Conservation (phyloP, 2,329 filamentous ascomycete species). For the Aureobasidium sp. region DNA sequence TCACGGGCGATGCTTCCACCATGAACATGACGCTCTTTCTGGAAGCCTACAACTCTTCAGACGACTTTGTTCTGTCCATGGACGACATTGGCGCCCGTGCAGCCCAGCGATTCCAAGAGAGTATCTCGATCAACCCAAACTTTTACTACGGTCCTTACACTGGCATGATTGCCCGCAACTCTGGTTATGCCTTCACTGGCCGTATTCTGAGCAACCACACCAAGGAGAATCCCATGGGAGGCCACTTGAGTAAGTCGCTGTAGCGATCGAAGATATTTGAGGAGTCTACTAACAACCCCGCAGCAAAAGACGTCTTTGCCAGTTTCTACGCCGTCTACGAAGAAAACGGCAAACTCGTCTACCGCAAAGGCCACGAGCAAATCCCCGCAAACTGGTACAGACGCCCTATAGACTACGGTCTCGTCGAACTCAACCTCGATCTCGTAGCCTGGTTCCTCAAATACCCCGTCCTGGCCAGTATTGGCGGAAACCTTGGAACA, state of each 20-base stretch:
- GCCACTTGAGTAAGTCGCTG: constrained; percentile 25
- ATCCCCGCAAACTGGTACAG: constrained; percentile 37
- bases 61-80: constrained; percentile 23
- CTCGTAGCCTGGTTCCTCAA: constrained; percentile 18
- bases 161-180: constrained; percentile 23
- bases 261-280: neutral
- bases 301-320: constrained; percentile 28
- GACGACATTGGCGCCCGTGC: constrained; percentile 26
- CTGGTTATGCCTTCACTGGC: constrained; percentile 28
- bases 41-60: constrained; percentile 35
- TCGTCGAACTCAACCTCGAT: constrained; percentile 20
- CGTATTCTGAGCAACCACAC: constrained; percentile 35
- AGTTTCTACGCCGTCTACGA: constrained; percentile 30
- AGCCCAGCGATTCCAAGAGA: constrained; percentile 24
- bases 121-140: constrained; percentile 26
- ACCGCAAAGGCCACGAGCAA: constrained; percentile 32
- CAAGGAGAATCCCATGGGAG: constrained; percentile 31
- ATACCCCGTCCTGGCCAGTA: constrained; percentile 27
- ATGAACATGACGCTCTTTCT: constrained; percentile 49
- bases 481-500: constrained; percentile 33
- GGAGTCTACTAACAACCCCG: constrained; percentile 17
- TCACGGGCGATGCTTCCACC: constrained; percentile 39
- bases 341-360: constrained; percentile 26
- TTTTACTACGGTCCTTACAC: constrained; percentile 28
- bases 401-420: constrained; percentile 28